Conservation (phyloP, 345 rosid species). For the Cardamine chenopodiifolia region DNA sequence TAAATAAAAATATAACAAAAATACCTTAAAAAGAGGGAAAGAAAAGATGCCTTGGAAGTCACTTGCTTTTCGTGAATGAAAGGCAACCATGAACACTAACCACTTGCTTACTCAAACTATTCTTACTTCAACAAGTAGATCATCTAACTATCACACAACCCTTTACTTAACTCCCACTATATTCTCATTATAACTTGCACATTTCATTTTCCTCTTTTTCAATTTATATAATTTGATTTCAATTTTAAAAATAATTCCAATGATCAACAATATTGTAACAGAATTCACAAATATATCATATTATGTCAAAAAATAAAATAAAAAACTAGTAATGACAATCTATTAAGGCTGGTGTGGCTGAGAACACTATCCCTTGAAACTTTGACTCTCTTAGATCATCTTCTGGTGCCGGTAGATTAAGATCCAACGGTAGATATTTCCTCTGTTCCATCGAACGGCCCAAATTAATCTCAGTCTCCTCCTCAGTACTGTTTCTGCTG, state of each 20-base stretch:
- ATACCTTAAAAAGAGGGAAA: constrained; percentile 38
- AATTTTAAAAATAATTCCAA: background rate
- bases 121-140: constrained; percentile 66
- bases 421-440: constrained; percentile 69
- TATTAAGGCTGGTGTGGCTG: constrained; percentile 73
- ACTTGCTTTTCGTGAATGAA: constrained; percentile 88
- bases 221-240: background rate
- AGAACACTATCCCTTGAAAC: constrained; percentile 54
- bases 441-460: constrained; percentile 46
- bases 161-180: constrained; percentile 47
- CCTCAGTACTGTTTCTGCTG: constrained; percentile 37
- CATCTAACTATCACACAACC: constrained; percentile 45
- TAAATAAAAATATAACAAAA: background rate
- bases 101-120: constrained; percentile 88
- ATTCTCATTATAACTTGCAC: constrained; percentile 39
- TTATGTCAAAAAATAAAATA: constrained; percentile 2
- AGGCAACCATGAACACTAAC: constrained; percentile 82
- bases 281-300: constrained; percentile 52
- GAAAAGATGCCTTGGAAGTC: constrained; percentile 62
- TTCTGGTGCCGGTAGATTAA: constrained; percentile 93
- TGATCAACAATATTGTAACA: constrained; percentile 24
- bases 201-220: constrained; percentile 28
- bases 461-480: constrained; percentile 11
- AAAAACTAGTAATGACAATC: constrained; percentile 75
- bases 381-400: constrained; percentile 65